Base-by-base conservation (phyloP, 768 basidiomycete genomes). In the Trametes cingulata region DNA sequence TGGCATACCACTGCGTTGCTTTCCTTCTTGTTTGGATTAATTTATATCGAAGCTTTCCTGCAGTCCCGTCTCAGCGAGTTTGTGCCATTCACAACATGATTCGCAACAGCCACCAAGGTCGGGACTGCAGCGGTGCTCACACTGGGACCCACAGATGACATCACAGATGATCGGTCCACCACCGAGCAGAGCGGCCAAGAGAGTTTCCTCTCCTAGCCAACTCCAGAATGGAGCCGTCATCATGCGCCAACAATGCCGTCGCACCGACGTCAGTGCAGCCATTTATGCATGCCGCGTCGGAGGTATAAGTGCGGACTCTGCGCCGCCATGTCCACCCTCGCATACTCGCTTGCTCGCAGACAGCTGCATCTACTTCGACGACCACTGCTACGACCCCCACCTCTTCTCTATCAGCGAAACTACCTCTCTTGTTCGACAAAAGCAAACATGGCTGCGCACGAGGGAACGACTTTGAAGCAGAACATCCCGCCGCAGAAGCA, bases 401-500 rank as follows among this genome's bases (percentile, higher is more conserved):
- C 39, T 27, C 37, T 40, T 17, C 17, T 17, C 33, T 8, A 19
- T 20, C 41, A 19, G 9, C 37, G 17, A 3, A 20, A 2, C 19
- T 47, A 56, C 46, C 43, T 33, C 9, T 40, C 55, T n/a, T 20
- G 40, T 22, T 20, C 55, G 6, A 19, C 36, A 29, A 57, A 33
- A 17, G 22, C 19, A 8, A 55, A 14, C 37, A 59, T 43, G 29
- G 22, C 61, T 12, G 37, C 51, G 8, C 65, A 68, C 49, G 65
- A 68, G 46, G 65, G 63, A 6, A 52, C 58, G 24, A 62, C 63
- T 2, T 41, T 67, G 33, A 67, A 68, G 63, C 67, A 66, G 58
- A 49, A 76, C 71, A 52, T 68, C 52, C 63, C 61, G 6, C 43
- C 49, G 61, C 82, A 84, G 68, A 58, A 74, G 59, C 82, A 83